Evolutionary conservation across 2,329 filamentous ascomycete species (phyloP).

Genomic region (Pseudogymnoascus sp.): DNA sequence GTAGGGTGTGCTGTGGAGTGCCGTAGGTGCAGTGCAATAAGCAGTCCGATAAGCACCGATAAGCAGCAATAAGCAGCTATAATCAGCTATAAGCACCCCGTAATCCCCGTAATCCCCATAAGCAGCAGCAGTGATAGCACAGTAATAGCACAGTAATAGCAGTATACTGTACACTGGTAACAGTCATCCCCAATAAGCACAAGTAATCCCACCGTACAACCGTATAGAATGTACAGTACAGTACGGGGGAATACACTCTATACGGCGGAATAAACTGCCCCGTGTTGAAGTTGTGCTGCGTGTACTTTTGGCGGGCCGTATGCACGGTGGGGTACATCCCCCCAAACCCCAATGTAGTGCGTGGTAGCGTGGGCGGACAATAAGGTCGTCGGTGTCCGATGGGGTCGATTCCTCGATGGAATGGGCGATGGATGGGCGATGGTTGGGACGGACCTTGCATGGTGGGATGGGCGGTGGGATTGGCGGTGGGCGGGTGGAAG

Average conservation of each 20-base stretch:
- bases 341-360: not conserved
- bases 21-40: no score
- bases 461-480: not conserved
- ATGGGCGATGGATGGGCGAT: not conserved
- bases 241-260: not conserved
- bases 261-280: not conserved
- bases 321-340: not conserved
- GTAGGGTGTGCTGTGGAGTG: not conserved
- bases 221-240: not conserved
- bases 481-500: not conserved
- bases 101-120: no score
- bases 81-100: not conserved
- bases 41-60: not conserved
- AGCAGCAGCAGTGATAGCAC: no score
- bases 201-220: not conserved
- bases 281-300: not conserved
- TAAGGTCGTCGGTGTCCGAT: conserved; percentile 1
- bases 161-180: no score
- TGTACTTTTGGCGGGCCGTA: not conserved
- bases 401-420: not conserved
- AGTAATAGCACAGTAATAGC: no score
- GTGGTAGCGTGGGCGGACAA: not conserved
- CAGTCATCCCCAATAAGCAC: not conserved
- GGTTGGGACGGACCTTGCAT: not conserved
- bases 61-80: not conserved